Conservation (phyloP, 2,329 filamentous ascomycete species). For the Magnaporthales sp. region DNA sequence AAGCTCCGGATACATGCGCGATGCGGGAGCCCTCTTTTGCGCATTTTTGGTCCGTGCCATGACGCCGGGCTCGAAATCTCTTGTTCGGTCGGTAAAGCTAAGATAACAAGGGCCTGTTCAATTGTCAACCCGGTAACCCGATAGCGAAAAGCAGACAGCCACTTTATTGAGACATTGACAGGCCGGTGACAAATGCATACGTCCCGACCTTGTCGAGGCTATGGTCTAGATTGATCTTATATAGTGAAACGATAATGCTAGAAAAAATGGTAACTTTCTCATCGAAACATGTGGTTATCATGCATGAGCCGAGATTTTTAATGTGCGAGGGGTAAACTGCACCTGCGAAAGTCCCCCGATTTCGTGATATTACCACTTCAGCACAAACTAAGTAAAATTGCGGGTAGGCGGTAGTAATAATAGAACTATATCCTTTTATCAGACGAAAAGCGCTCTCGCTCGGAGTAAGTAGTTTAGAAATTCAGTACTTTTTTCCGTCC, state of each 20-base stretch:
- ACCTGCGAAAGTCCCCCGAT: neutral
- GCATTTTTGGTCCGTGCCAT: neutral
- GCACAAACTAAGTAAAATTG: too few relatives aligned
- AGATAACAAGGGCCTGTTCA: too few relatives aligned
- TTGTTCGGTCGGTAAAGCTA: too few relatives aligned
- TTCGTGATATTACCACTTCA: too few relatives aligned
- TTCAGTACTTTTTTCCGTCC: too few relatives aligned
- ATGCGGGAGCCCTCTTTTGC: neutral
- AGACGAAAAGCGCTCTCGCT: too few relatives aligned
- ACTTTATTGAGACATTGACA: neutral
- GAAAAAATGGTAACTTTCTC: neutral
- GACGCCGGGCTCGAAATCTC: neutral
- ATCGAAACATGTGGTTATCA: neutral
- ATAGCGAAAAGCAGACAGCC: neutral
- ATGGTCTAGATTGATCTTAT: neutral
- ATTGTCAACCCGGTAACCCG: neutral
- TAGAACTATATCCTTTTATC: too few relatives aligned
- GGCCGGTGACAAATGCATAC: neutral
- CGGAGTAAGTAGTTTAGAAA: too few relatives aligned
- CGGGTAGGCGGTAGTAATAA: too few relatives aligned
- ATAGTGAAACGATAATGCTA: neutral
- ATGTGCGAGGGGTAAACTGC: neutral
- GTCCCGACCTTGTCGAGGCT: neutral
- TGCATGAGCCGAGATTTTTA: neutral
- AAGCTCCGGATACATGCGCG: neutral